Percentiles rank a stretch among this genome's conserved stretches.
Evolutionary conservation across 2,329 filamentous ascomycete genomes (phyloP).

Genomic region (Monilinia aucupariae): DNA sequence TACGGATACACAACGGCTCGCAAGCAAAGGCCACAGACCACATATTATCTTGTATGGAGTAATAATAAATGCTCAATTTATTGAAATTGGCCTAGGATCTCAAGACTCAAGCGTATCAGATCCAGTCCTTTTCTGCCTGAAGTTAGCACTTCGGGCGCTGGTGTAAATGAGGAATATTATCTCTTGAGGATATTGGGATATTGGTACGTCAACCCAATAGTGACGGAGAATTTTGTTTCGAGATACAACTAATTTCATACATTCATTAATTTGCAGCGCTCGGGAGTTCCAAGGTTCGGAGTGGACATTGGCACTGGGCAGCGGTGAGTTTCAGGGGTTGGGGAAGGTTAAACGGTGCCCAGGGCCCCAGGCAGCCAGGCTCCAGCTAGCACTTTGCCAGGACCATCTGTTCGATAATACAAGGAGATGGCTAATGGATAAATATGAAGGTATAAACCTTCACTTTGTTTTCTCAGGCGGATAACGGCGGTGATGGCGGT

Average conservation of each 20-base stretch:
- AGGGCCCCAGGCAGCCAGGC: too few species aligned
- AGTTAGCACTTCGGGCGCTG: conserved; percentile 5
- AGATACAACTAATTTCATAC: conserved; percentile 5
- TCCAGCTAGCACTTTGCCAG: conserved; percentile 3
- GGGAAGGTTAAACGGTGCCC: conserved; percentile 10
- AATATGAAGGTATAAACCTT: background rate
- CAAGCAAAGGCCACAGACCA: conserved; percentile 8
- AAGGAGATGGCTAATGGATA: conserved; percentile 5
- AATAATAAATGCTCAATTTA: conserved; percentile 5
- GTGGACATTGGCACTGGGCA: conserved; percentile 6
- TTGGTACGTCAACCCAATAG: conserved; percentile 6
- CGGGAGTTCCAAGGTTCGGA: conserved; percentile 3
- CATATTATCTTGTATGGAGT: conserved; percentile 12
- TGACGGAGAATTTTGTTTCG: conserved; percentile 10
- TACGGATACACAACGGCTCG: conserved; percentile 11
- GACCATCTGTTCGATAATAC: conserved; percentile 11
- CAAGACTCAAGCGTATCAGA: conserved; percentile 6
- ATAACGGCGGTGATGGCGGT: conserved; percentile 9
- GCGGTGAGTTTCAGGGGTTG: conserved; percentile 10
- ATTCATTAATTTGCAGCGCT: conserved; percentile 9
- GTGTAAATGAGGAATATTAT: background rate
- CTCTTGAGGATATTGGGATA: background rate
- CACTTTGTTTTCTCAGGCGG: conserved; percentile 3
- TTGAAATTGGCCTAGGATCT: background rate
- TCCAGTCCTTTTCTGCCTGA: background rate